Evolutionary conservation across 2,329 filamentous ascomycete genomes (phyloP).

Genomic region (Clonostachys rhizophaga): DNA sequence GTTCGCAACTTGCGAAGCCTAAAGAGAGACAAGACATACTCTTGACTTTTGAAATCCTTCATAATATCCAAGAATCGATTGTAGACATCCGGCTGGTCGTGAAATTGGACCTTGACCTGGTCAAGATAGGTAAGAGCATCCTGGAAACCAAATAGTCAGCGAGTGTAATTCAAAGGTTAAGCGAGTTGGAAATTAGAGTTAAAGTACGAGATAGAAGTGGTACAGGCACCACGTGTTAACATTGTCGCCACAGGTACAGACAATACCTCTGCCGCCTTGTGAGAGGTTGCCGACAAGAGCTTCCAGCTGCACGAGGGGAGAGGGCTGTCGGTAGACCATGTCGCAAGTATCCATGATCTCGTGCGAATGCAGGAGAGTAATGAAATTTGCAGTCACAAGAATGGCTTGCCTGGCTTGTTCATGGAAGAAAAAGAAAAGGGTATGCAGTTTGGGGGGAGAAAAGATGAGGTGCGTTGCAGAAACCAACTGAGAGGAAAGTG

Average conservation of each 20-base stretch:
- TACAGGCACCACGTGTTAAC: slow-evolving; percentile 12
- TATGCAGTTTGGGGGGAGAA: too few species aligned
- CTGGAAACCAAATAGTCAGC: slow-evolving; percentile 19
- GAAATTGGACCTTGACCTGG: slow-evolving; percentile 97
- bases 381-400: too few species aligned
- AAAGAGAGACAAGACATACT: slow-evolving; percentile 47
- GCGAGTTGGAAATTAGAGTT: too few species aligned
- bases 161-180: background rate
- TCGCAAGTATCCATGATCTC: too few species aligned
- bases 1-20: background rate
- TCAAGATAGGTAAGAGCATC: slow-evolving; percentile 91
- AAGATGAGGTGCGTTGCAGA: too few species aligned
- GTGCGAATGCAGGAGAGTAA: too few species aligned
- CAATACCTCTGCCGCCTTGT: background rate
- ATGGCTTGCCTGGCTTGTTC: too few species aligned
- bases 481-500: too few species aligned
- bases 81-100: slow-evolving; percentile 95
- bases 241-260: slow-evolving; percentile 8
- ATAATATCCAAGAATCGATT: slow-evolving; percentile 97
- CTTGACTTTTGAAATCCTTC: slow-evolving; percentile 99
- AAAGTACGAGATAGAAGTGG: slow-evolving; percentile 13
- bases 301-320: too few species aligned
- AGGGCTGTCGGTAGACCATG: too few species aligned
- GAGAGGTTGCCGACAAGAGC: too few species aligned
- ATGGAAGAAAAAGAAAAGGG: too few species aligned